Evolutionary conservation across 176 grass and related monocot genomes (phyloP).

Genomic region (Musa itinerans): DNA sequence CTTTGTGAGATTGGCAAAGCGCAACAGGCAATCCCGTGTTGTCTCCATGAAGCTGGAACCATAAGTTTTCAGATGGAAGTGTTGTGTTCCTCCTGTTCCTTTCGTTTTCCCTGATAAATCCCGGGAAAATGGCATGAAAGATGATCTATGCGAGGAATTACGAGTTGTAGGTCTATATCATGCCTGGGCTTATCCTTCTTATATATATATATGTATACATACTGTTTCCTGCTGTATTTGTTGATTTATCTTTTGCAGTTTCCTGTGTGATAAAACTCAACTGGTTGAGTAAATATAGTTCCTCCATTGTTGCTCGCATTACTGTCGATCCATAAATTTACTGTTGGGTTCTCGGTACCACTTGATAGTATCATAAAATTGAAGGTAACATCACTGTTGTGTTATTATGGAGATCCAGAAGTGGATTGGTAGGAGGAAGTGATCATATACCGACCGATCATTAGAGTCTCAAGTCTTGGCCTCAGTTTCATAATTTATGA

Average conservation of each 20-base stretch:
- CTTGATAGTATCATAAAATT: no score
- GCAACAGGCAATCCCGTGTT: constrained; percentile 68
- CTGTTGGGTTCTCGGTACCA: no score
- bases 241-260: background rate
- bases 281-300: background rate
- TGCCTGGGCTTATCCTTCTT: background rate
- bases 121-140: background rate
- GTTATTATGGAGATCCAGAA: no score
- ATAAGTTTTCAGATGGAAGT: constrained; percentile 7
- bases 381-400: no score
- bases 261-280: background rate
- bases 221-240: background rate
- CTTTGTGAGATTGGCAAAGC: constrained; percentile 62
- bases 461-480: no score
- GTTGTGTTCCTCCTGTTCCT: background rate
- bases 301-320: no score
- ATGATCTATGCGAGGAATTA: background rate
- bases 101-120: background rate
- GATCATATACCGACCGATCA: no score
- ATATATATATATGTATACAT: background rate
- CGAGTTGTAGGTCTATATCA: background rate
- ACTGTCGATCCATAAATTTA: no score
- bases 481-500: no score
- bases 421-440: no score
- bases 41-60: constrained; percentile 90